phyloP scores from a whole-genome alignment of 208 protist species.

The Leptomonas seymouri region DNA sequence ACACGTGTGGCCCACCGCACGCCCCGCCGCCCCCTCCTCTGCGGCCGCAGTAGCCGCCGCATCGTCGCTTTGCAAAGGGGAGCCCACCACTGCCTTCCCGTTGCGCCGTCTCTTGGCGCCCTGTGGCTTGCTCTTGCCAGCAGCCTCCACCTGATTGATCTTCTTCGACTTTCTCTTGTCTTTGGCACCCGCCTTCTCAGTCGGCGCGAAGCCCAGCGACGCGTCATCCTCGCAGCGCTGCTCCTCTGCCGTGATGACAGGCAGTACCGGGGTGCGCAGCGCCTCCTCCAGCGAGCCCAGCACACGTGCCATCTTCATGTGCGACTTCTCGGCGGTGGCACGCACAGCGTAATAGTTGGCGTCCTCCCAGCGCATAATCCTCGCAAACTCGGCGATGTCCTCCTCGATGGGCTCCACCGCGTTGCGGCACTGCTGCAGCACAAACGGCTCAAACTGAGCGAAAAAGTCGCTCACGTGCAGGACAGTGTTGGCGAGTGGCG shows the following conservation, averaged over 20 bases:
- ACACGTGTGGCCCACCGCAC: constrained; percentile 7
- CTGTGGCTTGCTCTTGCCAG: constrained; percentile 13
- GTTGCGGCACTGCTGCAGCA: constrained; percentile 41
- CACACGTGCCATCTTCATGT: constrained; percentile 92
- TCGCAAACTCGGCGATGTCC: constrained; percentile 86
- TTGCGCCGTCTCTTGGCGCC: constrained; percentile 30
- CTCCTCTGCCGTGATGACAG: constrained; percentile 70
- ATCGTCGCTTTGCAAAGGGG: not conserved
- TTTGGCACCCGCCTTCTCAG: constrained; percentile 18
- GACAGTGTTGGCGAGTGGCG: constrained; percentile 69
- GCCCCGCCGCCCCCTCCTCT: not conserved
- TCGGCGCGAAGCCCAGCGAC: constrained; percentile 66
- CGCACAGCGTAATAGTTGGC: constrained; percentile 96
- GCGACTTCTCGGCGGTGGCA: constrained; percentile 95
- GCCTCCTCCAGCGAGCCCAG: constrained; percentile 72
- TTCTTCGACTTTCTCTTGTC: constrained; percentile 21
- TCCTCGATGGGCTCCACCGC: constrained; percentile 78
- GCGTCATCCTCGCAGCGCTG: constrained; percentile 83
- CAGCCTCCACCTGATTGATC: constrained; percentile 3
- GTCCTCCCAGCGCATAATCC: constrained; percentile 94
- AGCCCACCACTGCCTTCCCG: constrained; percentile 18
- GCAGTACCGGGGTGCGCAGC: constrained; percentile 69
- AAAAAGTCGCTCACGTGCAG: constrained; percentile 89
- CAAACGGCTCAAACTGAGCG: constrained; percentile 65
- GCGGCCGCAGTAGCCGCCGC: constrained; percentile 1